Conservation (phyloP, 1,284 basidiomycete genomes). For the Hymenochaete sp. region DNA sequence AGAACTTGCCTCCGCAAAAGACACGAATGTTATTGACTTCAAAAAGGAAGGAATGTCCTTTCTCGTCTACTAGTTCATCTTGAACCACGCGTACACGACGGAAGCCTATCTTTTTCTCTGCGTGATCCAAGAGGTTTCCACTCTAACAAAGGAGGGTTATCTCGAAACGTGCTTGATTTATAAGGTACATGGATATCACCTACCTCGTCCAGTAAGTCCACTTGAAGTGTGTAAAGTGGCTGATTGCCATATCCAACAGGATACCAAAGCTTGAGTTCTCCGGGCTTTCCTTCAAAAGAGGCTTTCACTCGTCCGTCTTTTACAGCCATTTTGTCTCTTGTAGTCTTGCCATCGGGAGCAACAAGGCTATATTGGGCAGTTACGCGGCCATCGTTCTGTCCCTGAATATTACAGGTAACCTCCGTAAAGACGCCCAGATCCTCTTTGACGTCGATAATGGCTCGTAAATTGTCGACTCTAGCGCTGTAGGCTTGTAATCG, state of each 20-base stretch:
- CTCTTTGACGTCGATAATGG: conserved; percentile 45
- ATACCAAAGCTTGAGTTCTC: conserved; percentile 69
- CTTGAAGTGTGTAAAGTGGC: conserved; percentile 59
- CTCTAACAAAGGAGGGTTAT: conserved; percentile 28
- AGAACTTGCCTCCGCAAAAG: conserved; percentile 68
- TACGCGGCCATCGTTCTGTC: conserved; percentile 30
- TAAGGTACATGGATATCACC: conserved; percentile 17
- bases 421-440: conserved; percentile 34
- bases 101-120: conserved; percentile 60
- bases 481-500: conserved; percentile 56
- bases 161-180: conserved; percentile 5
- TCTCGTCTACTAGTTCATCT: conserved; percentile 61
- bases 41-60: conserved; percentile 78
- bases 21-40: conserved; percentile 80
- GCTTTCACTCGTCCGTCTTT: conserved; percentile 32
- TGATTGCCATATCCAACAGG: conserved; percentile 79
- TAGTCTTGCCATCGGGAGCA: conserved; percentile 36
- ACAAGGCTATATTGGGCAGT: conserved; percentile 21
- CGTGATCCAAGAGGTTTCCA: conserved; percentile 41
- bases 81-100: conserved; percentile 68
- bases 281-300: conserved; percentile 44
- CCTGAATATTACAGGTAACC: conserved; percentile 31
- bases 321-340: conserved; percentile 30
- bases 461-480: conserved; percentile 56
- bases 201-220: conserved; percentile 45